These are phyloP conservation scores for Rostrohypoxylon terebratum DNA, from an alignment of 495 filamentous ascomycete species.

Conservation along the genomic window DNA sequence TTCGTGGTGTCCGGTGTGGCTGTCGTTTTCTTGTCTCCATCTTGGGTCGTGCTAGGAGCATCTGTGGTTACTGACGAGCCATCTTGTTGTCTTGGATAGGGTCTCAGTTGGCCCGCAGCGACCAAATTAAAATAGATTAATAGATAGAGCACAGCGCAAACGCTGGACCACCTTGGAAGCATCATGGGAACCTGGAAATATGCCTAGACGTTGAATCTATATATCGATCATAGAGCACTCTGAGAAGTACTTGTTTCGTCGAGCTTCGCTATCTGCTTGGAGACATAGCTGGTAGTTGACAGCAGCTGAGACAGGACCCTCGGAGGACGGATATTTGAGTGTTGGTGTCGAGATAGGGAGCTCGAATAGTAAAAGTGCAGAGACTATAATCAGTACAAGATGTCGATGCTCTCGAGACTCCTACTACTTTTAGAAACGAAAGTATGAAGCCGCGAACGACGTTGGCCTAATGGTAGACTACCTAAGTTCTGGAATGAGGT, in stretches of 20 bases:
- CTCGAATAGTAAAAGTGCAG: slow-evolving; percentile 7
- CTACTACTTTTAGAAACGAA: slow-evolving; percentile 5
- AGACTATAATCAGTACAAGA: slow-evolving; percentile 1
- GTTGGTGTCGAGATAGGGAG: neutral
- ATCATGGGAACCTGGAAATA: slow-evolving; percentile 23
- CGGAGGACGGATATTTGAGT: slow-evolving; percentile 3
- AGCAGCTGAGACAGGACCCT: slow-evolving; percentile 7
- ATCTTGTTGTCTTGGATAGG: slow-evolving; percentile 49
- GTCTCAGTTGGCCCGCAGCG: slow-evolving; percentile 20
- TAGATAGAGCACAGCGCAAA: slow-evolving; percentile 51
- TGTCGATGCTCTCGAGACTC: slow-evolving; percentile 1
- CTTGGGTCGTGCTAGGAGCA: slow-evolving; percentile 33
- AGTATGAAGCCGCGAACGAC: slow-evolving; percentile 29
- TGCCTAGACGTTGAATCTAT: slow-evolving; percentile 4
- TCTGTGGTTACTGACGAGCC: slow-evolving; percentile 34
- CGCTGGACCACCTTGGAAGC: slow-evolving; percentile 29
- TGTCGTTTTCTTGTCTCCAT: slow-evolving; percentile 27
- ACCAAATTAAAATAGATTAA: slow-evolving; percentile 38
- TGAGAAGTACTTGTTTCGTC: slow-evolving; percentile 37
- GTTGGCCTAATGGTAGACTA: slow-evolving; percentile 6
- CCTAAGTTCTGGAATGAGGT: slow-evolving; percentile 41
- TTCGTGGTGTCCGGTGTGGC: slow-evolving; percentile 26
- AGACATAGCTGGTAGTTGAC: slow-evolving; percentile 28
- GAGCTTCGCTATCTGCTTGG: slow-evolving; percentile 8
- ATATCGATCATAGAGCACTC: slow-evolving; percentile 18